These are phyloP conservation scores for Passiflora organensis DNA, from an alignment of 345 rosid species.

Conservation along the genomic window DNA sequence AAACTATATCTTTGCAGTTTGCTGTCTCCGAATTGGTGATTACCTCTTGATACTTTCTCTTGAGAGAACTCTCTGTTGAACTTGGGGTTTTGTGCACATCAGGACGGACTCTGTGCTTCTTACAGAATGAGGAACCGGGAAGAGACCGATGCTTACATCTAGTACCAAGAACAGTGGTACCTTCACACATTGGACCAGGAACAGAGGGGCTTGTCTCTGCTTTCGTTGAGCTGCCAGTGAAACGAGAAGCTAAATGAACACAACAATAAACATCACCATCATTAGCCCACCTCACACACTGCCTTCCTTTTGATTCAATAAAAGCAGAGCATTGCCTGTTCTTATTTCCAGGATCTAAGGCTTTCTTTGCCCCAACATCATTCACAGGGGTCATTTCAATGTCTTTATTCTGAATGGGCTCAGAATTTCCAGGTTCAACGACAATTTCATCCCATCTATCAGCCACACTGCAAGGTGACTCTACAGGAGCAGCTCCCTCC, in stretches of 20 bases:
- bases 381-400: slow-evolving; percentile 32
- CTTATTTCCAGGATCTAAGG: slow-evolving; percentile 51
- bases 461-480: slow-evolving; percentile 42
- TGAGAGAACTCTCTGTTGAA: slow-evolving; percentile 33
- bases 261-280: slow-evolving; percentile 97
- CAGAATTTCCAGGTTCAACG: slow-evolving; percentile 53
- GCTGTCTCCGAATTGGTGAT: slow-evolving; percentile 35
- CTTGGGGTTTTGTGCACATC: slow-evolving; percentile 22
- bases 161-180: slow-evolving; percentile 92
- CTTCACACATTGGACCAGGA: slow-evolving; percentile 77
- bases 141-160: slow-evolving; percentile 92
- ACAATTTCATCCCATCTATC: slow-evolving; percentile 70
- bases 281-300: slow-evolving; percentile 97
- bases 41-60: slow-evolving; percentile 52
- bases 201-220: slow-evolving; percentile 45
- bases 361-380: slow-evolving; percentile 35
- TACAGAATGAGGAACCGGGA: slow-evolving; percentile 71
- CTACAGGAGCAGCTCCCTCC: slow-evolving; percentile 30
- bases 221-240: slow-evolving; percentile 52
- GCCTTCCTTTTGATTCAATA: slow-evolving; percentile 91
- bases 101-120: slow-evolving; percentile 75
- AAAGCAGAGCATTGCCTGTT: slow-evolving; percentile 85
- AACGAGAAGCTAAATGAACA: slow-evolving; percentile 96
- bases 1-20: slow-evolving; percentile 42
- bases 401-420: slow-evolving; percentile 18